phyloP scores from a whole-genome alignment of 2,329 filamentous ascomycete species.

The Sarocladium strictum region DNA sequence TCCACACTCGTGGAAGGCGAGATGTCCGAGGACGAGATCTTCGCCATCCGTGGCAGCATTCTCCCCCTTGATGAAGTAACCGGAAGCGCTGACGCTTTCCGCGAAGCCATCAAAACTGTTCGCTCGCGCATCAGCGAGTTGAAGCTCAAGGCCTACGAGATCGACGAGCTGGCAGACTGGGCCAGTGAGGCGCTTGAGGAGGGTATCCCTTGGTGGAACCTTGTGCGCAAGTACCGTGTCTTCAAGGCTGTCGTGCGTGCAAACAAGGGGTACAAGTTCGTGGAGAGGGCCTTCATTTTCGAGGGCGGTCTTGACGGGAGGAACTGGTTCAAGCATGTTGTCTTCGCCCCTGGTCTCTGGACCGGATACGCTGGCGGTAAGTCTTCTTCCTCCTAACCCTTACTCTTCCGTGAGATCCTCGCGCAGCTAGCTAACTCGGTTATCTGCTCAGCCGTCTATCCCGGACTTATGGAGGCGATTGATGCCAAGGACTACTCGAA shows the following conservation, averaged over 20 bases:
- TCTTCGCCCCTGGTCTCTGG: constrained; percentile 88
- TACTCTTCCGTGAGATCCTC: too few species aligned
- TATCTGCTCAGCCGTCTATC: constrained; percentile 47
- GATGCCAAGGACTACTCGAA: constrained; percentile 52
- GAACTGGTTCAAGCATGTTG: constrained; percentile 89
- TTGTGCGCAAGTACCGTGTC: constrained; percentile 60
- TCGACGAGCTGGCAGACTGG: constrained; percentile 40
- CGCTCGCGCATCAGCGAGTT: constrained; percentile 31
- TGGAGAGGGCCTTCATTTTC: constrained; percentile 78
- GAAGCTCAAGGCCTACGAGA: constrained; percentile 32
- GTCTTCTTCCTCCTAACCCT: too few species aligned
- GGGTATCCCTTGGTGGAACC: constrained; percentile 73
- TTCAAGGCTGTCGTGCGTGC: constrained; percentile 57
- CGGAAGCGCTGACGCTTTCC: constrained; percentile 34
- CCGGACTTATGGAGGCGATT: constrained; percentile 57
- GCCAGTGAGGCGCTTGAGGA: constrained; percentile 36
- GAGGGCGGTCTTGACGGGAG: constrained; percentile 70
- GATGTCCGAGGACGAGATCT: constrained; percentile 30
- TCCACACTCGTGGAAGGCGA: constrained; percentile 21
- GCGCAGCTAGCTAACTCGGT: background rate
- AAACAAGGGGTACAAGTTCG: constrained; percentile 76
- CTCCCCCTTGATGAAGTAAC: constrained; percentile 15
- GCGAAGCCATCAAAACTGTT: constrained; percentile 30
- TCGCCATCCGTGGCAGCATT: constrained; percentile 22
- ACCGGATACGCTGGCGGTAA: constrained; percentile 79